These are phyloP conservation scores for Nemania sp. DNA, from an alignment of 2,329 filamentous ascomycete species.

Conservation along the genomic window DNA sequence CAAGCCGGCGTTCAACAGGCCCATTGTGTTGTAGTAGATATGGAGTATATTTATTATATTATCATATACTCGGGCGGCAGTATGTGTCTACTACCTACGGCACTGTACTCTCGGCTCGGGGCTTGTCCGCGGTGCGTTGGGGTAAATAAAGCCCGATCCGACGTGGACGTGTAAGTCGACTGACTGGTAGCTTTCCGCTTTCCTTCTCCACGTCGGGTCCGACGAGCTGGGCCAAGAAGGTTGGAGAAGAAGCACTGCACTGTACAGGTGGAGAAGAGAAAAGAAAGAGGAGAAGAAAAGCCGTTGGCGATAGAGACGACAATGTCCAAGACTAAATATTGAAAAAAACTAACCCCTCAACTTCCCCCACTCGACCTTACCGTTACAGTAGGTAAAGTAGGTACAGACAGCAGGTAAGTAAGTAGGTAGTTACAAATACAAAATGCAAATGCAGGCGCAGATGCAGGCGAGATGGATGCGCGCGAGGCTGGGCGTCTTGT, in stretches of 20 bases:
- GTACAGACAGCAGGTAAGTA: not conserved
- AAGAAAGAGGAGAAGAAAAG: not conserved
- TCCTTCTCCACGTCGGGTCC: not conserved
- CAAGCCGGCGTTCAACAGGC: slow-evolving; percentile 45
- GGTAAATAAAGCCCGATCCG: no score
- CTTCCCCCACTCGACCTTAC: not conserved
- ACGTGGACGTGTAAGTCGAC: not conserved
- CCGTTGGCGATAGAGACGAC: not conserved
- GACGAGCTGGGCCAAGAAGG: not conserved
- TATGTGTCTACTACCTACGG: no score
- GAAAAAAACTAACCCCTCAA: not conserved
- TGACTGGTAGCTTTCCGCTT: not conserved
- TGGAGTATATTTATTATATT: no score
- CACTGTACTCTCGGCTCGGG: no score
- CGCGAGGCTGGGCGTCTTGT: no score
- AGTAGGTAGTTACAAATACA: not conserved
- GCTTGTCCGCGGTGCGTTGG: no score
- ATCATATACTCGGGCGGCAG: no score
- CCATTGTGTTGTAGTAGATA: slow-evolving; percentile 40
- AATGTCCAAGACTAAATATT: not conserved
- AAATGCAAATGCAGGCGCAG: no score
- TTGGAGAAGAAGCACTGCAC: no score
- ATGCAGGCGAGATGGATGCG: not conserved
- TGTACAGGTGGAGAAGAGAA: not conserved
- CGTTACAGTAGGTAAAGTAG: not conserved